Evolutionary conservation across 2,329 filamentous ascomycete genomes (phyloP).

Genomic region (Aspergillus ochraceus): DNA sequence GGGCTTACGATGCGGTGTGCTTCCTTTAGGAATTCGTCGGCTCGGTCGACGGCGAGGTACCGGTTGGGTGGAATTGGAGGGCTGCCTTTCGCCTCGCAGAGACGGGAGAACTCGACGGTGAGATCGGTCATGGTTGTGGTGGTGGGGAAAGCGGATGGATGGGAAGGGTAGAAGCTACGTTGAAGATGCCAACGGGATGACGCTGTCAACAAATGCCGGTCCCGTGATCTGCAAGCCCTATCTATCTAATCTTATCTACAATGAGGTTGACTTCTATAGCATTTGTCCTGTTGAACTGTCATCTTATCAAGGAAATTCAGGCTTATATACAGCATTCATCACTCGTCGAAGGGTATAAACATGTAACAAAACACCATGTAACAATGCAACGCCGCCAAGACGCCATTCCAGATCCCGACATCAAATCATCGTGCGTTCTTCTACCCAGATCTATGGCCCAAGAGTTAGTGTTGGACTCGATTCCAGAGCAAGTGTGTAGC

Average conservation of each 20-base stretch:
- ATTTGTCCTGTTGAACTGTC: neutral
- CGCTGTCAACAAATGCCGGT: conserved; percentile 9
- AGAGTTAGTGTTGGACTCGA: conserved; percentile 8
- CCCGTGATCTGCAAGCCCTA: conserved; percentile 17
- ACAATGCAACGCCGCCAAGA: conserved; percentile 7
- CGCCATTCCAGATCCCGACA: neutral
- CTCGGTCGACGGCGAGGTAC: conserved; percentile 32
- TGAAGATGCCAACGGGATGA: conserved; percentile 1
- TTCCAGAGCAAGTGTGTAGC: conserved; percentile 4
- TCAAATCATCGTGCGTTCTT: conserved; percentile 32
- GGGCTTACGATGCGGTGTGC: conserved; percentile 78
- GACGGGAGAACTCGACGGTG: conserved; percentile 40
- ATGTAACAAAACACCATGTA: conserved; percentile 1
- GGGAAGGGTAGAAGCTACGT: conserved; percentile 5
- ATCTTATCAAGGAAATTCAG: neutral
- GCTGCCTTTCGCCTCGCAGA: conserved; percentile 21
- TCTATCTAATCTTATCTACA: conserved; percentile 5
- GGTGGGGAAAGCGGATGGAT: neutral
- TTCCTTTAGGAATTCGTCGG: conserved; percentile 90
- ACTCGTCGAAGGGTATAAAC: conserved; percentile 21
- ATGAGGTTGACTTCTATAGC: neutral
- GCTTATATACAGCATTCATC: neutral
- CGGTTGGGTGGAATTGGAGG: conserved; percentile 13
- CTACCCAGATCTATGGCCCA: conserved; percentile 44
- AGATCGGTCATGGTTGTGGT: conserved; percentile 42